Evolutionary conservation across 129 eudicot genomes (phyloP).

Genomic region (Tagetes erecta): DNA sequence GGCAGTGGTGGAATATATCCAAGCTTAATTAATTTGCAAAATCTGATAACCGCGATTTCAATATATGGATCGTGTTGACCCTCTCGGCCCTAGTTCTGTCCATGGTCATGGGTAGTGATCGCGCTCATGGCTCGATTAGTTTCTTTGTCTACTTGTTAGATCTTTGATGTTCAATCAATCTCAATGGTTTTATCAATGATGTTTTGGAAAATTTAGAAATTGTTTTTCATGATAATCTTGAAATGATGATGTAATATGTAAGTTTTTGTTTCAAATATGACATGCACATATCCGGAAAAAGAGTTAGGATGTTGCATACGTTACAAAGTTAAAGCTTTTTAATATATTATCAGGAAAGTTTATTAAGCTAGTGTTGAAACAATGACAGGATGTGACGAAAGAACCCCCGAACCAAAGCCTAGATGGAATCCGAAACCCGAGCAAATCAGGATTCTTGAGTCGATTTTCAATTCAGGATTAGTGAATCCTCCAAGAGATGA

Average conservation of each 20-base stretch:
- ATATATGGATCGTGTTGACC: not conserved
- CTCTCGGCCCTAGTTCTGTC: not conserved
- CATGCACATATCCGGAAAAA: slow-evolving; percentile 38
- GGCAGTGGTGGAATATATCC: too few species aligned
- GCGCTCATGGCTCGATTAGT: not conserved
- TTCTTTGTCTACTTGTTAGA: not conserved
- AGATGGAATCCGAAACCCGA: slow-evolving; percentile 98
- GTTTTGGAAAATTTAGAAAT: not conserved
- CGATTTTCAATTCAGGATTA: slow-evolving; percentile 87
- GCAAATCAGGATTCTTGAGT: slow-evolving; percentile 86
- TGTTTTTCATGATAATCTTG: slow-evolving; percentile 29
- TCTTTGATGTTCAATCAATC: not conserved
- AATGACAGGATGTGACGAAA: slow-evolving; percentile 66
- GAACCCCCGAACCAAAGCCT: slow-evolving; percentile 90
- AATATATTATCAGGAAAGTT: slow-evolving; percentile 4
- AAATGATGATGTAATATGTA: slow-evolving; percentile 32
- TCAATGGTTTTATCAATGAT: slow-evolving; percentile 5
- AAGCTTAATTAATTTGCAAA: too few species aligned
- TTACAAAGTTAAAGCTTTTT: slow-evolving; percentile 19
- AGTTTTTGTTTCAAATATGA: slow-evolving; percentile 27
- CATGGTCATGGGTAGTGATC: not conserved
- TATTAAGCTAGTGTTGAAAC: not conserved
- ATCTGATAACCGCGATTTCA: too few species aligned
- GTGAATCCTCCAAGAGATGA: slow-evolving; percentile 96
- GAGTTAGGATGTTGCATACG: slow-evolving; percentile 36